Conservation (phyloP, 306 rosid species). For the Vigna nakashimae region DNA sequence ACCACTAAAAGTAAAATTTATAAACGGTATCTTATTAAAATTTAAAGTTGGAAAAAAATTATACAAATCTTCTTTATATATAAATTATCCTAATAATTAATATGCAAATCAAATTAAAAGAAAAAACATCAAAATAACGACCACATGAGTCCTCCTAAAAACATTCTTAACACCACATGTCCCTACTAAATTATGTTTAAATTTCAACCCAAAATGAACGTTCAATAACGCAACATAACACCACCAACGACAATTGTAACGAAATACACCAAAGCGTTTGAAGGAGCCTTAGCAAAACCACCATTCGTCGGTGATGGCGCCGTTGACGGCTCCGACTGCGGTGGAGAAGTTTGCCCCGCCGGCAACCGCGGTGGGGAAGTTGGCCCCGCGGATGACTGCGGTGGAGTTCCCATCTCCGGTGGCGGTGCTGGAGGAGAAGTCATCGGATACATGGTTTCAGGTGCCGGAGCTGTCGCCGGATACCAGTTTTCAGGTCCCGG, state of each 20-base stretch:
- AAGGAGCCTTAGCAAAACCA: conserved; percentile 39
- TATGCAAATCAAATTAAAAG: background rate
- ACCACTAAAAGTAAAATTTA: background rate
- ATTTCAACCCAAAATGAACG: conserved; percentile 21
- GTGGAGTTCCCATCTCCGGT: background rate
- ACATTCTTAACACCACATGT: background rate
- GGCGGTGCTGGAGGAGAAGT: background rate
- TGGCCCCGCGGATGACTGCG: no score
- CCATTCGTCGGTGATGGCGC: conserved; percentile 18
- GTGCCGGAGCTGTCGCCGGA: no score
- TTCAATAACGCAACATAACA: conserved; percentile 34
- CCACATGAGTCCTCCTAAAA: background rate
- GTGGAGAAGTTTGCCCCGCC: background rate
- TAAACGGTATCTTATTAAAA: background rate
- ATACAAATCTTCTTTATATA: background rate
- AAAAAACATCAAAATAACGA: background rate
- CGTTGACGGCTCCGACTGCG: background rate
- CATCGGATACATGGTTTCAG: no score
- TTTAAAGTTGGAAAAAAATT: no score
- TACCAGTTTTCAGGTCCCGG: no score
- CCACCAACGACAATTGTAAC: conserved; percentile 40
- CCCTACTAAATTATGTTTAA: background rate
- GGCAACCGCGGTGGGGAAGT: background rate
- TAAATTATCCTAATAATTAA: background rate
- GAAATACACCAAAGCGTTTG: conserved; percentile 42